A percentile compares a stretch with the other conserved stretches of the same genome.
These are phyloP conservation scores for Mycosphaerella arachidis DNA, from an alignment of 2,329 filamentous ascomycete species.

Conservation along the genomic window DNA sequence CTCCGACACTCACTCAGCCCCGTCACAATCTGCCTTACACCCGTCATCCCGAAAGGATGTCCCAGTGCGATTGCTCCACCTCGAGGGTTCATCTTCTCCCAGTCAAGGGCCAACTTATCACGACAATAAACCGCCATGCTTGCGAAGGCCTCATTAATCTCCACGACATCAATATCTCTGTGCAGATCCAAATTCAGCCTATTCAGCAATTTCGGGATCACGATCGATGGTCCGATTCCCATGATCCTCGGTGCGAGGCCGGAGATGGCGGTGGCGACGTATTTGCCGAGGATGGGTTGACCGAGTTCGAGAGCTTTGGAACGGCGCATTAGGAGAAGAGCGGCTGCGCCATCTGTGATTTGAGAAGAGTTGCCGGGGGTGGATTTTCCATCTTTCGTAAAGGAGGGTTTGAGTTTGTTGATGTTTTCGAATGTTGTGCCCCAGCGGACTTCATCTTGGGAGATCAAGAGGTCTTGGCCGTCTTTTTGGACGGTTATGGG, in stretches of 20 bases:
- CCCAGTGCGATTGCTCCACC: constrained; percentile 82
- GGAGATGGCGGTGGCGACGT: constrained; percentile 59
- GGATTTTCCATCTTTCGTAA: constrained; percentile 65
- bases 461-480: constrained; percentile 55
- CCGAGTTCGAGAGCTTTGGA: constrained; percentile 66
- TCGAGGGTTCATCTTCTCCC: constrained; percentile 76
- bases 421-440: constrained; percentile 64
- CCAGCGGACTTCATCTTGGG: constrained; percentile 58
- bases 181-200: constrained; percentile 12
- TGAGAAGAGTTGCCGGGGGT: constrained; percentile 79
- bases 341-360: constrained; percentile 82
- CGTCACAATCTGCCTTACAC: constrained; percentile 72
- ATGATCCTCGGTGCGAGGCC: constrained; percentile 75
- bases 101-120: constrained; percentile 63
- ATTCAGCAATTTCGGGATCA: constrained; percentile 73
- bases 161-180: constrained; percentile 74
- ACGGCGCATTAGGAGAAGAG: constrained; percentile 77
- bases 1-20: constrained; percentile 64
- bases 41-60: constrained; percentile 83
- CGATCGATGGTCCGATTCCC: constrained; percentile 81
- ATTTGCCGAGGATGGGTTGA: constrained; percentile 70
- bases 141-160: constrained; percentile 80
- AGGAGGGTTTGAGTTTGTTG: constrained; percentile 80
- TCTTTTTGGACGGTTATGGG: constrained; percentile 58
- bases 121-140: constrained; percentile 65